Percentiles rank a stretch among this genome's conserved stretches.
Evolutionary conservation across 2,329 filamentous ascomycete genomes (phyloP).

Genomic region (Didymella arachidicola): DNA sequence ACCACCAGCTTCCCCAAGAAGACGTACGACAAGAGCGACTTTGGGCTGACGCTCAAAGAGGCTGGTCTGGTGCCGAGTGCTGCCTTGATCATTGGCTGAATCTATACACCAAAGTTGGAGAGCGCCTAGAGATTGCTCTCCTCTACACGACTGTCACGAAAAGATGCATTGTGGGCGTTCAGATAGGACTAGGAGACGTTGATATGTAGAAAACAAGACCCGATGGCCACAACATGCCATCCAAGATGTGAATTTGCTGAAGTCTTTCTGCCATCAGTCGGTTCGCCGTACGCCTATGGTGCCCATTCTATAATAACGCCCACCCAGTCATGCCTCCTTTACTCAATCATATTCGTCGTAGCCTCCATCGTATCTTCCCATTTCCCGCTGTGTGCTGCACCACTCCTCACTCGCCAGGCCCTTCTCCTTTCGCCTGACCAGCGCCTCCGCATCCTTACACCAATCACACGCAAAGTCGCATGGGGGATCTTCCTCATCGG

Average conservation of each 20-base stretch:
- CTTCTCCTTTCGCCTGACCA: slow-evolving; percentile 55
- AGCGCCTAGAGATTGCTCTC: neutral
- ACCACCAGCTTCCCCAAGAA: slow-evolving; percentile 88
- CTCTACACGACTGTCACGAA: slow-evolving; percentile 11
- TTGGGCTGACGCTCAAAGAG: slow-evolving; percentile 91
- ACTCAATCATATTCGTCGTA: slow-evolving; percentile 48
- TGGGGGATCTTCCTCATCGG: slow-evolving; percentile 40
- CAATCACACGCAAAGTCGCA: slow-evolving; percentile 61
- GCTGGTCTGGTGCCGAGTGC: slow-evolving; percentile 89
- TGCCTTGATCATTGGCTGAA: slow-evolving; percentile 74
- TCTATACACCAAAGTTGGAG: neutral
- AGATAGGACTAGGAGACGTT: neutral
- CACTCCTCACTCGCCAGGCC: slow-evolving; percentile 59
- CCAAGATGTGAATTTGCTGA: neutral
- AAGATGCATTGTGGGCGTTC: slow-evolving; percentile 28
- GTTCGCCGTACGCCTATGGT: neutral
- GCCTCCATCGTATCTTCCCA: slow-evolving; percentile 51
- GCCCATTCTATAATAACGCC: neutral
- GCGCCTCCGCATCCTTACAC: slow-evolving; percentile 54
- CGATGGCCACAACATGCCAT: neutral
- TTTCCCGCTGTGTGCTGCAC: slow-evolving; percentile 57
- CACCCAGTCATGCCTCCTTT: neutral
- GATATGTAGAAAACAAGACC: neutral
- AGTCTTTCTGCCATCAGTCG: neutral
- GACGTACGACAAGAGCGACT: slow-evolving; percentile 73